These are phyloP conservation scores for Phoma herbarum DNA, from an alignment of 2,329 filamentous ascomycete species.

Conservation along the genomic window DNA sequence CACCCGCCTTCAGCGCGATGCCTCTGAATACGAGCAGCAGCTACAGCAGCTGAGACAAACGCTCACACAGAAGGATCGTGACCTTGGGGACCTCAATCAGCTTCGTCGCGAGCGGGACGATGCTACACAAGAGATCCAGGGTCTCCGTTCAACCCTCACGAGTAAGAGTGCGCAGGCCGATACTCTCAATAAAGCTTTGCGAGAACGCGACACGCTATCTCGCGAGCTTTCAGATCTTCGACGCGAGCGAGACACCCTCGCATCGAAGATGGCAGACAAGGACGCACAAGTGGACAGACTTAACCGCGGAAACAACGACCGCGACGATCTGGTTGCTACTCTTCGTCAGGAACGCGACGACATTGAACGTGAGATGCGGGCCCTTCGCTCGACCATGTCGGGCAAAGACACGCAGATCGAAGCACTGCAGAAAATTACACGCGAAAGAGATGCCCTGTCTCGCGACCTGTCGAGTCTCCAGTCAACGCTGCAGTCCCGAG, in stretches of 20 bases:
- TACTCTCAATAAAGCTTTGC: slow-evolving; percentile 40
- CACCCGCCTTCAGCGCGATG: slow-evolving; percentile 42
- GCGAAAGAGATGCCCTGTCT: slow-evolving; percentile 44
- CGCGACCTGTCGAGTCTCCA: slow-evolving; percentile 44
- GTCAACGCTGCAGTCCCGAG: slow-evolving; percentile 42
- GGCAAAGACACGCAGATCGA: slow-evolving; percentile 48
- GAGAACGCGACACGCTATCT: slow-evolving; percentile 40
- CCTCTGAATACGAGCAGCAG: slow-evolving; percentile 43
- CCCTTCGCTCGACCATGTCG: slow-evolving; percentile 38
- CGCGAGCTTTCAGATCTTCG: slow-evolving; percentile 43
- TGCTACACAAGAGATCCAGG: slow-evolving; percentile 44
- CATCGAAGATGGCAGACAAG: slow-evolving; percentile 39
- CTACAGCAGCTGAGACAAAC: slow-evolving; percentile 44
- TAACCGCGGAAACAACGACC: slow-evolving; percentile 41
- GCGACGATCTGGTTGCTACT: slow-evolving; percentile 39
- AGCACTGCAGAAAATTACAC: slow-evolving; percentile 46
- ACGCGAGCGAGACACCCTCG: slow-evolving; percentile 42
- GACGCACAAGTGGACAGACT: slow-evolving; percentile 44
- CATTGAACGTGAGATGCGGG: slow-evolving; percentile 36
- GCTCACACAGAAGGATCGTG: slow-evolving; percentile 42
- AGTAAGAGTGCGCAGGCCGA: slow-evolving; percentile 44
- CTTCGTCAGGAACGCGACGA: slow-evolving; percentile 41
- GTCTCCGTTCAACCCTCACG: slow-evolving; percentile 41
- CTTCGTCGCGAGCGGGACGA: slow-evolving; percentile 45
- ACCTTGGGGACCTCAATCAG: slow-evolving; percentile 39